Base-by-base conservation (phyloP, 176 grass and related monocot genomes). In the Ampelocalamus luodianensis region DNA sequence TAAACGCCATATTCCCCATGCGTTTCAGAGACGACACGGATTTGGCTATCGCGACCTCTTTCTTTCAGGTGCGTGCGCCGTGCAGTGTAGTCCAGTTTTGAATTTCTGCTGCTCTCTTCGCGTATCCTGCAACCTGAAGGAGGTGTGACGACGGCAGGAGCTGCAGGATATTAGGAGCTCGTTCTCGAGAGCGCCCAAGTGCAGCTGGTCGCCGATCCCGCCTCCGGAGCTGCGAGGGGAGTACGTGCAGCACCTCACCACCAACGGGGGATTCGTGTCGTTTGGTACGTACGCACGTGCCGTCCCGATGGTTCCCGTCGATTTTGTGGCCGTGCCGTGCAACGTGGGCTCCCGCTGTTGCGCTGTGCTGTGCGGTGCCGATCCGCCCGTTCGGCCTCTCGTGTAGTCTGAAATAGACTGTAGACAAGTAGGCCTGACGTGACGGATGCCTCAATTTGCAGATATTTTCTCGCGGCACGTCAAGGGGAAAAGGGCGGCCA, bases 191-290 rank as follows among this genome's bases (percentile, higher is more conserved):
- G 87, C 91, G 81, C 91, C 88, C 9, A 66, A 3, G 60, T 98
- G 96, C 76, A 90, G 79, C 56, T 98, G 93, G 96, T 98, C 93
- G 24, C 86, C 93, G 34, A 98, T 94, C 85, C 96, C 93, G 80
- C 96, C 93, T 13, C 83, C 83, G 62, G 62, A 90, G 77, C 74
- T 96, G 83, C 89, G 96, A 6, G 88, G 93, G 56, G 56, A 98
- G 83, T 18, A 51, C 76, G 89, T 94, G 8, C 76, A 92, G 32
- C 76, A 83, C 91, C 77, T 98, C 68, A 89, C 93, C 66, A 92
- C 96, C 83, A 98, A 96, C 79, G 96, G 96, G 59, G 96, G 59
- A 69, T 98, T 98, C 73, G 85, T 94, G 20, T 95, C 96, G 13
- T 89, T 98, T 62, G 96, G 93, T 89, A 87, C 26, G 71, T 76